These are phyloP conservation scores for Botrytis cinerea DNA, from an alignment of 2,329 filamentous ascomycete genomes.

Conservation along the genomic window DNA sequence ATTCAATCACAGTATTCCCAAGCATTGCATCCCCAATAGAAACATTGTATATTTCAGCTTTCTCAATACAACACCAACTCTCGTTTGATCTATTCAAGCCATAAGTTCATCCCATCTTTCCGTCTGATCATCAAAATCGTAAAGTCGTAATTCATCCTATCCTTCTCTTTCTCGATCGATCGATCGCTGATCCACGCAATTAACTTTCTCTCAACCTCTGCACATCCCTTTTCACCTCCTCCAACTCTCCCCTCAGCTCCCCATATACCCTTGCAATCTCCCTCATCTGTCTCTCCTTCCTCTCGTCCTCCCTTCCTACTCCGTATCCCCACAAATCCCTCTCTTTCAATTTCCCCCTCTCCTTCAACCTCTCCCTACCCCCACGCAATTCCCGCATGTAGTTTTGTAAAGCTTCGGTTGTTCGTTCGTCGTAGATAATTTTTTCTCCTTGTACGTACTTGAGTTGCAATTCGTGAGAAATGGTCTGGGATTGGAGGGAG, in stretches of 20 bases:
- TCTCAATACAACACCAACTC: neutral
- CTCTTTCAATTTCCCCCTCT: conserved; percentile 35
- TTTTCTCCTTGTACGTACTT: conserved; percentile 32
- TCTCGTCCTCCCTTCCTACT: conserved; percentile 34
- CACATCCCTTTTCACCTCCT: conserved; percentile 40
- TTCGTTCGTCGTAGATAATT: conserved; percentile 38
- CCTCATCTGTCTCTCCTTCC: conserved; percentile 41
- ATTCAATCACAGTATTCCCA: neutral
- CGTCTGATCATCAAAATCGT: neutral
- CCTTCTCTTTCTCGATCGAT: neutral
- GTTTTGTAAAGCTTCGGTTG: conserved; percentile 33
- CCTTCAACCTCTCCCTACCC: conserved; percentile 36
- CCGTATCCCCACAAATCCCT: conserved; percentile 40
- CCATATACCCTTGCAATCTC: conserved; percentile 41
- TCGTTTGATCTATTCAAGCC: neutral
- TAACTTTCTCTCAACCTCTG: conserved; percentile 36
- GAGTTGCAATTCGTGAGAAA: conserved; percentile 29
- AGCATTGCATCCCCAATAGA: neutral
- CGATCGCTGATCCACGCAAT: neutral
- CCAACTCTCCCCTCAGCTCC: conserved; percentile 37
- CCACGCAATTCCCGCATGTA: conserved; percentile 37
- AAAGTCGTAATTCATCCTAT: neutral
- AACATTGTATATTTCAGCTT: neutral
- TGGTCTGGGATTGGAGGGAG: conserved; percentile 27
- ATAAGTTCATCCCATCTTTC: neutral